Conservation (phyloP, 768 basidiomycete genomes). For the Panaeolus cyanescens region DNA sequence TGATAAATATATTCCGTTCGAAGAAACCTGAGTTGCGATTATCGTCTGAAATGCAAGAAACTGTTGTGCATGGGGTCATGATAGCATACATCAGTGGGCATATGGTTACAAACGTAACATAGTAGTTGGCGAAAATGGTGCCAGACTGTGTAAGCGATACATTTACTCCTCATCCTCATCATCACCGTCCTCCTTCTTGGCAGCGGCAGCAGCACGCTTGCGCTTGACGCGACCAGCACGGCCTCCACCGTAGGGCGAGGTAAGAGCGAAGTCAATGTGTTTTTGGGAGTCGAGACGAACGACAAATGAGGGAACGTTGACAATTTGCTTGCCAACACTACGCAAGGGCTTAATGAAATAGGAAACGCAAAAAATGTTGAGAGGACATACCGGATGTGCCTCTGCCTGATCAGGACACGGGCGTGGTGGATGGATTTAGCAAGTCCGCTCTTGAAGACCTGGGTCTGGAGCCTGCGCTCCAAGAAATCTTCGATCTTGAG, state of each 20-base stretch:
- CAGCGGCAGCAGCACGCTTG: slow-evolving; percentile 93
- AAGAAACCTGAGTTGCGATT: neutral
- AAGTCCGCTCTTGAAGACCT: slow-evolving; percentile 98
- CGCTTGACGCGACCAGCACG: slow-evolving; percentile 96
- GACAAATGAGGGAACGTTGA: slow-evolving; percentile 98
- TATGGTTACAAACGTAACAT: slow-evolving; percentile 23
- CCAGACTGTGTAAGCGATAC: slow-evolving; percentile 6
- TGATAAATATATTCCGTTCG: neutral
- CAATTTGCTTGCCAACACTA: slow-evolving; percentile 98
- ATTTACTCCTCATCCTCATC: slow-evolving; percentile 83
- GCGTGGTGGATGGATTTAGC: slow-evolving; percentile 99
- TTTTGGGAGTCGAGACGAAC: slow-evolving; percentile 99
- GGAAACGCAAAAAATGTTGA: neutral
- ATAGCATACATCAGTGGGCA: slow-evolving; percentile 22
- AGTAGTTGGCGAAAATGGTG: neutral
- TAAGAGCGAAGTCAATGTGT: slow-evolving; percentile 99
- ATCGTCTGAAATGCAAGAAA: slow-evolving; percentile 4
- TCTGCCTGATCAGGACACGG: slow-evolving; percentile 94
- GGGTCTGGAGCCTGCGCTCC: slow-evolving; percentile 98
- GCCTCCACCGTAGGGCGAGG: slow-evolving; percentile 95
- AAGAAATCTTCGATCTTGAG: slow-evolving; percentile 99
- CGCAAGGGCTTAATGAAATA: slow-evolving; percentile 2
- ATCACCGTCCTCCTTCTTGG: slow-evolving; percentile 87
- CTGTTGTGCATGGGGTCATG: slow-evolving; percentile 15
- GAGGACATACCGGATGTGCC: slow-evolving; percentile 80